Conservation (phyloP, 306 rosid species). For the Phaseolus lunatus region DNA sequence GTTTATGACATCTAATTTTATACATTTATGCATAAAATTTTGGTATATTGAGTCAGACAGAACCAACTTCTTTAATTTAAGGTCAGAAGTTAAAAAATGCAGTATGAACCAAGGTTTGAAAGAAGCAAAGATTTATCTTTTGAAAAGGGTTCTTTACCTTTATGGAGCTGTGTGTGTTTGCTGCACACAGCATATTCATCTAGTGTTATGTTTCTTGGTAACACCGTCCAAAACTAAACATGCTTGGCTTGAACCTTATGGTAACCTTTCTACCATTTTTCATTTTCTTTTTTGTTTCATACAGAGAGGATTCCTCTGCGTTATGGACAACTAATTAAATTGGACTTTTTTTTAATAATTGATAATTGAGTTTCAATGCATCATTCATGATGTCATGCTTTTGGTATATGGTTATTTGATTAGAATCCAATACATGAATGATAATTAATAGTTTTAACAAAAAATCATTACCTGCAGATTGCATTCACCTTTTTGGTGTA, state of each 20-base stretch:
- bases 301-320: not conserved
- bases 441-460: conserved; percentile 43
- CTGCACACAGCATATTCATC: not conserved
- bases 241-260: conserved; percentile 1
- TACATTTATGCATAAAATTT: not conserved
- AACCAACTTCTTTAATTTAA: not conserved
- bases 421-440: not conserved
- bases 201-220: not conserved
- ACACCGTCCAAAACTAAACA: not conserved
- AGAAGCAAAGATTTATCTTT: not conserved
- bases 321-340: conserved; percentile 8
- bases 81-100: not conserved
- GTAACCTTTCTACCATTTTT: not conserved
- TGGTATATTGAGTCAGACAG: not conserved
- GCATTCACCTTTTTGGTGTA: conserved; percentile 93
- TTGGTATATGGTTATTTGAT: not conserved
- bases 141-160: not conserved
- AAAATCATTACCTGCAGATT: conserved; percentile 68
- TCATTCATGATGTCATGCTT: conserved; percentile 19
- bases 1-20: not conserved
- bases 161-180: not conserved
- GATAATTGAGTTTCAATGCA: conserved; percentile 2
- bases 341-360: not conserved
- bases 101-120: not conserved
- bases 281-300: not conserved